phyloP scores from a whole-genome alignment of 495 filamentous ascomycete species.

The Wilcoxina mikolae region DNA sequence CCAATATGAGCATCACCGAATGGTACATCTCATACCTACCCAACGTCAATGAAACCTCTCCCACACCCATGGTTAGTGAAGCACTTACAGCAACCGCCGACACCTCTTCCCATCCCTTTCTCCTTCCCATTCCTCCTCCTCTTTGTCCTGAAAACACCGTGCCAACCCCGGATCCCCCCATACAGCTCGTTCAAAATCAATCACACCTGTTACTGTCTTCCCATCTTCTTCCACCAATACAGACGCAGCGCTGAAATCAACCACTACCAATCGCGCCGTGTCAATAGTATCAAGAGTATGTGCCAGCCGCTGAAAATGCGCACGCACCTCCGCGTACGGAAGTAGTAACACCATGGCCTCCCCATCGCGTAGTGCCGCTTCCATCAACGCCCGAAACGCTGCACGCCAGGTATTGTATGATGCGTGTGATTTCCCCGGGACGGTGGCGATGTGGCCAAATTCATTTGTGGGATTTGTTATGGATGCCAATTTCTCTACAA shows the following conservation, averaged over 20 bases:
- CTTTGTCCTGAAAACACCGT: neutral
- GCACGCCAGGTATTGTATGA: slow-evolving; percentile 43
- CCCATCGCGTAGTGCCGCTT: slow-evolving; percentile 48
- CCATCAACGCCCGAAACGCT: slow-evolving; percentile 46
- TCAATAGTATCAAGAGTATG: slow-evolving; percentile 42
- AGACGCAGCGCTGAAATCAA: slow-evolving; percentile 42
- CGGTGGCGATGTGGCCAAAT: neutral
- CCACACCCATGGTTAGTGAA: too few species aligned
- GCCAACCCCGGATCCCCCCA: slow-evolving; percentile 19
- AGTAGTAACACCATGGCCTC: slow-evolving; percentile 55
- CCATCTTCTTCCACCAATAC: slow-evolving; percentile 39
- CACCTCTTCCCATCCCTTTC: neutral
- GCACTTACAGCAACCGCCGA: too few species aligned
- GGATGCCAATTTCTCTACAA: neutral
- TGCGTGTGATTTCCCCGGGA: neutral
- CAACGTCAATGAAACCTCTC: too few species aligned
- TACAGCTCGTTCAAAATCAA: slow-evolving; percentile 23
- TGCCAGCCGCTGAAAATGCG: slow-evolving; percentile 36
- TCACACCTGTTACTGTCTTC: slow-evolving; percentile 13
- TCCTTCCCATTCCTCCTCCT: neutral
- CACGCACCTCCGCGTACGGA: slow-evolving; percentile 49
- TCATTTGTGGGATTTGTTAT: neutral
- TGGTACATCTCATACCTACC: neutral
- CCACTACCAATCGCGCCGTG: slow-evolving; percentile 41
- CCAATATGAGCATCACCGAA: neutral